Conservation (phyloP, 768 basidiomycete genomes). For the Boletus edulis region DNA sequence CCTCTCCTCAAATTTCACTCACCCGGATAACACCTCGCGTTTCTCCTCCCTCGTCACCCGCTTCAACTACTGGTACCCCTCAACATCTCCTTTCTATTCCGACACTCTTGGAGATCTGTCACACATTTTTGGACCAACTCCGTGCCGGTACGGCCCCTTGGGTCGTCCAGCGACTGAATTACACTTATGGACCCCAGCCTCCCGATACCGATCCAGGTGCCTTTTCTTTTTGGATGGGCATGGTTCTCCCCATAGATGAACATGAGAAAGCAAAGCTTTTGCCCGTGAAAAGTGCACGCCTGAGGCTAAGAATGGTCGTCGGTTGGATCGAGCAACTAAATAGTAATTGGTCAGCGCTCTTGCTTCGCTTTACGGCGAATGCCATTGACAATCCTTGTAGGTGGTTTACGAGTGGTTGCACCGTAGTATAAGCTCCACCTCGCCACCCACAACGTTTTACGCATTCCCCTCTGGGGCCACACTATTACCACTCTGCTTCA, state of each 20-base stretch:
- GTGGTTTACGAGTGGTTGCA: constrained; percentile 77
- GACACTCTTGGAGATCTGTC: constrained; percentile 51
- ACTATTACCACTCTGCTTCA: constrained; percentile 3
- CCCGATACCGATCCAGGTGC: constrained; percentile 51
- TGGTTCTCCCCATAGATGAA: constrained; percentile 89
- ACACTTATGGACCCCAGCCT: constrained; percentile 77
- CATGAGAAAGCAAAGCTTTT: constrained; percentile 85
- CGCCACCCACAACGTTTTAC: constrained; percentile 7
- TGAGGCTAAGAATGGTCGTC: constrained; percentile 81
- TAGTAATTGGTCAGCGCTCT: constrained; percentile 46
- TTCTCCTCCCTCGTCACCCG: constrained; percentile 8
- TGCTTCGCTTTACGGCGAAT: constrained; percentile 14
- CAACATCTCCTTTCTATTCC: constrained; percentile 20
- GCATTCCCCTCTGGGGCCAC: neutral
- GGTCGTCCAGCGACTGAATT: constrained; percentile 85
- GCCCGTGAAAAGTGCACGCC: constrained; percentile 72
- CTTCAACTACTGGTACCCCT: neutral
- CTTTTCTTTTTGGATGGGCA: constrained; percentile 90
- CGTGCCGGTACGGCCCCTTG: constrained; percentile 80
- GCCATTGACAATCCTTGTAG: constrained; percentile 35
- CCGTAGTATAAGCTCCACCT: constrained; percentile 42
- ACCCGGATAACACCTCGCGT: constrained; percentile 14
- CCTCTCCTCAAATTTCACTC: constrained; percentile 12
- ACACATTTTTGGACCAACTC: constrained; percentile 59
- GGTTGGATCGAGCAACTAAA: constrained; percentile 90